phyloP scores from a whole-genome alignment of 164 flowering plant species.

The Vitis vinifera region ASM3070453v1 NC_081810.1:21151001-21151500 shows the following conservation, averaged over 20 bases:
- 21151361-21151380: conserved; percentile 33
- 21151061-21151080: conserved; percentile 21
- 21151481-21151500: conserved; percentile 37
- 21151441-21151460: conserved; percentile 27
- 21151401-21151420: conserved; percentile 46
- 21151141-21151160: conserved; percentile 57
- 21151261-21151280: conserved; percentile 50
- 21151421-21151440: conserved; percentile 50
- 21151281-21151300: conserved; percentile 50
- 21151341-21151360: conserved; percentile 25
- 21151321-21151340: conserved; percentile 42
- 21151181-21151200: conserved; percentile 58
- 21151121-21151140: conserved; percentile 67
- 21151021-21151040: conserved; percentile 35
- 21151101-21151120: conserved; percentile 57
- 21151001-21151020: conserved; percentile 37
- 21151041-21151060: too few relatives aligned
- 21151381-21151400: conserved; percentile 52
- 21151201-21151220: conserved; percentile 56
- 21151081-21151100: conserved; percentile 59
- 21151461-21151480: conserved; percentile 38
- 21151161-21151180: conserved; percentile 66
- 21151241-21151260: conserved; percentile 55
- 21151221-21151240: conserved; percentile 66
- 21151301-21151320: conserved; percentile 62